Base-by-base conservation (phyloP, 2,329 filamentous ascomycete species). In the Cladophialophora carrionii region DNA sequence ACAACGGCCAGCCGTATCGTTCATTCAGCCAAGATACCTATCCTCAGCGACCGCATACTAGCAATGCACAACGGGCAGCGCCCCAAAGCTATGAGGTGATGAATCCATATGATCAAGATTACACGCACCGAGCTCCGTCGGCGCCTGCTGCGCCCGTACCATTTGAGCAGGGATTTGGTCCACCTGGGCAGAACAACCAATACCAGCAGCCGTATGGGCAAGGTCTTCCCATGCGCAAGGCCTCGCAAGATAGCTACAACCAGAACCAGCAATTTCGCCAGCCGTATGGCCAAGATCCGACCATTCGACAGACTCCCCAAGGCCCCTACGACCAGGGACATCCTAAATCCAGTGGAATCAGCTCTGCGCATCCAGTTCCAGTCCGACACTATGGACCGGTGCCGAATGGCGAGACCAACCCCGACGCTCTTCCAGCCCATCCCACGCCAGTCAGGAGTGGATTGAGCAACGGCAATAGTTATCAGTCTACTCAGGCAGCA, bases 401-500 rank as follows among this genome's bases (percentile, higher is more conserved):
- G 49, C 31, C 54, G 37, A 61, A 63, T 53, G 49, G 34, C 26
- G 53, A 57, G 43, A 77, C 74, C 61, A 84, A 84, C 55, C 82
- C 84, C 1, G 85, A 87, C 74, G 77, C 83, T 8, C 77, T 86
- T 14, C 84, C 84, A 32, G 77, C 81, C 53, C 85, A 87, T 69
- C 85, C 85, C 29, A 76, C 74, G 10, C 85, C 85, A 8, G 81
- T 86, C 52, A 79, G 85, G 29, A 78, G 82, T 6, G 84, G 84
- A 26, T 14, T 55, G 26, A 65, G 49, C 0, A 37, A 52, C 26
- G 53, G 46, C 17, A 64, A 62, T 60, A 29, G 75, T 72, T 54
- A 68, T 54, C 53, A 57, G 32, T 57, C 49, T 22, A 46, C 51
- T 22, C 63, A 60, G 41, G 43, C 60, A 14, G 55, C 53, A 14